Percentiles rank a stretch among this genome's conserved stretches.
Conservation (phyloP, 306 rosid species). For the Quercus suber region DNA sequence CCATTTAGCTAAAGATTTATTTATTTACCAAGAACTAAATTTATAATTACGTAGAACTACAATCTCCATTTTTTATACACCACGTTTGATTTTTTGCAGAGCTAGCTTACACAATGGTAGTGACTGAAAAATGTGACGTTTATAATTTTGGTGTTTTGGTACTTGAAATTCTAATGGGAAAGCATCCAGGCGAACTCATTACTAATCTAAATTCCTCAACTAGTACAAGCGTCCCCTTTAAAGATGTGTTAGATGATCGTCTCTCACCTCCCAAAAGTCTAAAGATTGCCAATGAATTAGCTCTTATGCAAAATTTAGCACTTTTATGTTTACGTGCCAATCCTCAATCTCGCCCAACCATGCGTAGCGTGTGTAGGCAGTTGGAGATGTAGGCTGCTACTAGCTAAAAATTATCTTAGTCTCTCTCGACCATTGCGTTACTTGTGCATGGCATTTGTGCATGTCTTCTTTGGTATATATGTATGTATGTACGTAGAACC, state of each 20-base stretch:
- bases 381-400: neutral
- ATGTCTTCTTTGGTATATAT: neutral
- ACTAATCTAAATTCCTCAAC: neutral
- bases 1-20: too few species aligned
- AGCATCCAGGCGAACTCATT: neutral
- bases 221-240: neutral
- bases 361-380: conserved; percentile 18
- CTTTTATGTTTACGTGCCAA: conserved; percentile 22
- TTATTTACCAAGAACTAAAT: too few species aligned
- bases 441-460: neutral
- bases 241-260: conserved; percentile 27
- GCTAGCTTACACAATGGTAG: too few species aligned
- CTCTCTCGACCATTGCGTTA: neutral
- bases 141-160: neutral
- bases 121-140: neutral
- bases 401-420: neutral
- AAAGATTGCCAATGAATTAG: conserved; percentile 12
- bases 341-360: conserved; percentile 33
- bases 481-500: too few species aligned
- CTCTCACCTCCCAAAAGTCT: conserved; percentile 5
- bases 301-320: conserved; percentile 6
- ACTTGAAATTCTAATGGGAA: neutral
- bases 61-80: too few species aligned
- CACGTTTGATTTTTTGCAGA: neutral
- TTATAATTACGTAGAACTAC: too few species aligned